These are phyloP conservation scores for Saccharum spontaneum DNA, from an alignment of 176 grass and related monocot species.

Conservation along the genomic window DNA sequence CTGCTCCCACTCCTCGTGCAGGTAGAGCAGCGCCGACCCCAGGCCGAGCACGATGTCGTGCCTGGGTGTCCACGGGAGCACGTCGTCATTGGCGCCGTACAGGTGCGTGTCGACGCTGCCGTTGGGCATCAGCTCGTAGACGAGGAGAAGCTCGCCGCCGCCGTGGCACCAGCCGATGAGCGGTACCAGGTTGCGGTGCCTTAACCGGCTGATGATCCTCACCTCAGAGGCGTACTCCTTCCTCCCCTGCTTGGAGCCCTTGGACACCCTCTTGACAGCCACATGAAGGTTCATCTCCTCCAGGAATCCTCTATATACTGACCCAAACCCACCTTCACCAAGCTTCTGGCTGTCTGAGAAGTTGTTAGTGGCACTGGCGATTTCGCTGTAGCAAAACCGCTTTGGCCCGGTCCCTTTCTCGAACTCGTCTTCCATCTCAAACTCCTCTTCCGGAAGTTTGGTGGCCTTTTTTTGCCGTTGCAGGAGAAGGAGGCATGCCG, in stretches of 20 bases:
- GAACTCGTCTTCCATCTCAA: no score
- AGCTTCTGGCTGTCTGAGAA: conserved; percentile 1
- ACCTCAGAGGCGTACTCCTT: conserved; percentile 62
- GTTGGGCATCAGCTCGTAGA: neutral
- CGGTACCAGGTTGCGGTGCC: conserved; percentile 55
- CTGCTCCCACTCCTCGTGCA: conserved; percentile 45
- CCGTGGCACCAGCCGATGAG: conserved; percentile 55
- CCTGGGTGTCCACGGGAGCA: no score
- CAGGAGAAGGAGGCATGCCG: no score
- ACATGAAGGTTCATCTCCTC: neutral
- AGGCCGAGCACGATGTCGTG: conserved; percentile 13
- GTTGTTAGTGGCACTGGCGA: no score
- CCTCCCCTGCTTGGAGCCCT: conserved; percentile 41
- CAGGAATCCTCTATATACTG: conserved; percentile 11
- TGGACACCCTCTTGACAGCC: conserved; percentile 31
- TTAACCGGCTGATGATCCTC: conserved; percentile 37
- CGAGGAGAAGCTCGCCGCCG: conserved; percentile 44
- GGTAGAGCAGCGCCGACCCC: neutral
- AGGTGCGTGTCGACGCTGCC: neutral
- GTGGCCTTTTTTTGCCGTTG: no score
- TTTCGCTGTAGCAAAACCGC: no score
- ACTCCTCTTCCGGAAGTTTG: no score
- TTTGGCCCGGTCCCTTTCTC: no score
- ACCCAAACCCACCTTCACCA: conserved; percentile 21
- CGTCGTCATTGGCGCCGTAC: no score